Base-by-base conservation (phyloP, 441 rosid species). In the Erodium chrysanthum region DNA sequence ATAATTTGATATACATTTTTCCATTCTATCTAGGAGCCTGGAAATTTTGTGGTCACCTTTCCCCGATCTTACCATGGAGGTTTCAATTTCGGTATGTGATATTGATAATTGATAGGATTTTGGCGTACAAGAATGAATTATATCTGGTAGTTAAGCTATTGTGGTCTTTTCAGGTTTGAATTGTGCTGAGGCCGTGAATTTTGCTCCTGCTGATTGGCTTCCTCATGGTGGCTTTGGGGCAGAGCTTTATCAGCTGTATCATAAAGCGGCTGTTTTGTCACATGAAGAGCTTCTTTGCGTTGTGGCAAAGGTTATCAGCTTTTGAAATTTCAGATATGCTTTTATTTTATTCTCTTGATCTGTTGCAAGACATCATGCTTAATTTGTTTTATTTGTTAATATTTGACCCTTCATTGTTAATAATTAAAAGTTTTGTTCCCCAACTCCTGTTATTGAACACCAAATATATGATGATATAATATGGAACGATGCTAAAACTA, bases 201-300 rank as follows among this genome's bases (percentile, higher is more conserved):
- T 94, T 80, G 96, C 97, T 65, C 96, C 98, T 65, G 96, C 96
- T 77, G 98, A 91, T 73, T 94, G 98, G 98, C 81, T 94, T 72
- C 98, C 98, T 52, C 85, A 91, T 79, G 98, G 98, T 74, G 92
- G 96, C 29, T 82, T 77, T 73, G 88, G 93, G 65, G 88, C 96
- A 5, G 86, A 89, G 79, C 86, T 88, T 58, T 94, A 94, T 85
- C 87, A 84, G 76, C 76, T 65, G 61, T 94, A 91, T 83, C 97
- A 76, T 61, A 94, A 91, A 81, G 79, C 93, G 68, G 84, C 97
- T 70, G 91, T 94, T 70, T 81, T 94, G 77, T 89, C 96, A 79
- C 97, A 94, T 54, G 98, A 94, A 77, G 97, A 94, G 87, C 98
- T 94, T 79, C 96, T 94, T 62, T 94, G 87, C 69, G 98, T 89